These are phyloP conservation scores for Otatea glauca DNA, from an alignment of 176 grass and related monocot genomes.

Conservation along the genomic window DNA sequence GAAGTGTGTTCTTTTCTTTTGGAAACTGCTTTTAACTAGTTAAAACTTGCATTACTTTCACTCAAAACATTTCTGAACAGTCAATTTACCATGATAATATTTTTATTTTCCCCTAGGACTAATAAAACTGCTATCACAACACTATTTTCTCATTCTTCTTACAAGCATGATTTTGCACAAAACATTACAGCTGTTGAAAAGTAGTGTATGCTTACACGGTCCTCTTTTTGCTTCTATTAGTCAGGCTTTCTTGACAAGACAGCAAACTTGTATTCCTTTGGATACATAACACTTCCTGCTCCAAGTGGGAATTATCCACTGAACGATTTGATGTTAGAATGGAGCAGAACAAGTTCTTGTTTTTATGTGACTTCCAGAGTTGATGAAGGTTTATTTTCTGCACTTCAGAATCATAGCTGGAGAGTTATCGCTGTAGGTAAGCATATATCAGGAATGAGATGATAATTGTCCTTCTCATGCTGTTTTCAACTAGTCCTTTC, in stretches of 20 bases:
- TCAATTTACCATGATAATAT: not conserved
- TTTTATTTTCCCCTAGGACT: not conserved
- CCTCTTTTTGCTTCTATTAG: slow-evolving; percentile 47
- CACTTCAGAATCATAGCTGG: slow-evolving; percentile 62
- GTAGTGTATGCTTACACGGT: slow-evolving; percentile 13
- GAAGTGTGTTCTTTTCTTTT: not conserved
- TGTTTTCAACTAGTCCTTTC: not conserved
- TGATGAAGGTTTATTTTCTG: slow-evolving; percentile 53
- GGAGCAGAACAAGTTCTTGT: slow-evolving; percentile 53
- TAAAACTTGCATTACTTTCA: not conserved
- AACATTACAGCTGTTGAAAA: not conserved
- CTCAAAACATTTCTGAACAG: not conserved
- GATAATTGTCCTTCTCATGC: not conserved
- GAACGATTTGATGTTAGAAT: slow-evolving; percentile 53
- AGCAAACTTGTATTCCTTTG: slow-evolving; percentile 52
- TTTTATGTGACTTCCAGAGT: slow-evolving; percentile 67
- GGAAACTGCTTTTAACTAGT: not conserved
- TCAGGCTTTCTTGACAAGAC: slow-evolving; percentile 57
- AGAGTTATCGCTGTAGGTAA: slow-evolving; percentile 70
- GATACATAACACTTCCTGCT: slow-evolving; percentile 24
- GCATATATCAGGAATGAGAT: not conserved
- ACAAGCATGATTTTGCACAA: not conserved
- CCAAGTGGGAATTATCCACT: slow-evolving; percentile 29
- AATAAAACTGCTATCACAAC: not conserved
- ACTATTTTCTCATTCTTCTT: not conserved